Conservation (phyloP, 2,329 filamentous ascomycete genomes). For the Hysterium pulicare region DNA sequence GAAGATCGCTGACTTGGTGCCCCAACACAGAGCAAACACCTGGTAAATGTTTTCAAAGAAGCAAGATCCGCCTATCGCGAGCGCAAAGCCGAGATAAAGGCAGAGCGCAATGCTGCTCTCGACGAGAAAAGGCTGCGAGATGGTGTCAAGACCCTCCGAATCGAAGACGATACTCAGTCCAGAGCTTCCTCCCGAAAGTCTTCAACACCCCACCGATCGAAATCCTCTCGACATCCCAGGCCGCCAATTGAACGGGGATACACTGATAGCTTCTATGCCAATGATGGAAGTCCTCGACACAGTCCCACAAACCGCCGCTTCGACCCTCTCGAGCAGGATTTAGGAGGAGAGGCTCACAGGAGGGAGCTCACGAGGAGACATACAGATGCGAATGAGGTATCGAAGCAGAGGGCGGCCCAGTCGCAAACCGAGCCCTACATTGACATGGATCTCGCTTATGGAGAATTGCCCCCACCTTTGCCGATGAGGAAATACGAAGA, state of each 20-base stretch:
- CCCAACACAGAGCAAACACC: slow-evolving; percentile 70
- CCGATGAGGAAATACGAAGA: slow-evolving; percentile 50
- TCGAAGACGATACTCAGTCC: slow-evolving; percentile 37
- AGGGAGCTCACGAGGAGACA: slow-evolving; percentile 43
- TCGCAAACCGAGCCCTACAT: slow-evolving; percentile 52
- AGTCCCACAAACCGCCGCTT: slow-evolving; percentile 19
- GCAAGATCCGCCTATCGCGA: slow-evolving; percentile 84
- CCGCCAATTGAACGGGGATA: slow-evolving; percentile 43
- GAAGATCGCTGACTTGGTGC: no score
- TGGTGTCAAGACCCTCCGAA: slow-evolving; percentile 49
- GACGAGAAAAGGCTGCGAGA: slow-evolving; percentile 60
- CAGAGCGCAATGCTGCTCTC: slow-evolving; percentile 60
- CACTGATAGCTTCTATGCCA: slow-evolving; percentile 45
- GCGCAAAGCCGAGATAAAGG: slow-evolving; percentile 77
- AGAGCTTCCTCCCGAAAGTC: slow-evolving; percentile 27
- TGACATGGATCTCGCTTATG: slow-evolving; percentile 91
- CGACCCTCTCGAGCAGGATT: slow-evolving; percentile 32
- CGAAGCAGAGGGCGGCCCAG: slow-evolving; percentile 22
- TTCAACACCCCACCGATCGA: slow-evolving; percentile 22
- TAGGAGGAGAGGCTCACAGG: slow-evolving; percentile 28
- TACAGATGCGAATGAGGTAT: slow-evolving; percentile 34
- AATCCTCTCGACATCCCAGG: slow-evolving; percentile 18
- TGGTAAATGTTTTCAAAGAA: slow-evolving; percentile 88
- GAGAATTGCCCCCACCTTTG: slow-evolving; percentile 71
- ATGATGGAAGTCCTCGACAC: slow-evolving; percentile 30